Evolutionary conservation across 306 rosid species (phyloP), one percentile per base, ranked within the genome.

Genomic region (Inga leiocalycina): DNA sequence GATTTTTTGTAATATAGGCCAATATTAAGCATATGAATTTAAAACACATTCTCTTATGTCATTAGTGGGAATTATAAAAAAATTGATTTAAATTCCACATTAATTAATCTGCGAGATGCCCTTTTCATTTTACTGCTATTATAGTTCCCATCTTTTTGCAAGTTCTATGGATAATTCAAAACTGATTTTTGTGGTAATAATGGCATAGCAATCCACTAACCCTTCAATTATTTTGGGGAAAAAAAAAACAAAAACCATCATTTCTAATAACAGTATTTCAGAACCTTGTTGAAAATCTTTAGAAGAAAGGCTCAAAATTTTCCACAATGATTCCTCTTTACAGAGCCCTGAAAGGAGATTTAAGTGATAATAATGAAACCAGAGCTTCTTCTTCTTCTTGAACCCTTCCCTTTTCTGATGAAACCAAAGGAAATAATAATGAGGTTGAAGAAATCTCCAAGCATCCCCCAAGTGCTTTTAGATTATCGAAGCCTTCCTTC

Each of bases 251-350:
- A 27, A 27, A n/a, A n/a, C 12, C 24, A 9, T 70, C 30, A 76
- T 14, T 30, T 71, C 43, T 74, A 44, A 15, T 35, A 35, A 3
- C 3, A 54, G 48, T 81, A 75, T 75, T 87, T 88, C 90, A 91
- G 82, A 45, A 90, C 84, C 71, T 83, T 81, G 74, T 88, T 89
- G 92, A 88, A 89, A 4, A 93, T 87, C 85, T 56, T 80, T 87
- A 92, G 76, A 78, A 35, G 39, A 35, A 32, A 35, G 39, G 39
- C 39, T 45, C 86, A 9, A 3, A 8, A 70, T 19, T 70, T 35
- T 35, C 39, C 39, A 4, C 5, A 43, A 45, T 71, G 76, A 9
- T 3, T 71, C 76, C 35, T 17, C 72, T 46, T 79, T 75, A 45
- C 85, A 68, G 81, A 57, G 65, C 45, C 69, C 34, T 78, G 64